Conservation (phyloP, 2,329 filamentous ascomycete species). For the Periconia sp. region DNA sequence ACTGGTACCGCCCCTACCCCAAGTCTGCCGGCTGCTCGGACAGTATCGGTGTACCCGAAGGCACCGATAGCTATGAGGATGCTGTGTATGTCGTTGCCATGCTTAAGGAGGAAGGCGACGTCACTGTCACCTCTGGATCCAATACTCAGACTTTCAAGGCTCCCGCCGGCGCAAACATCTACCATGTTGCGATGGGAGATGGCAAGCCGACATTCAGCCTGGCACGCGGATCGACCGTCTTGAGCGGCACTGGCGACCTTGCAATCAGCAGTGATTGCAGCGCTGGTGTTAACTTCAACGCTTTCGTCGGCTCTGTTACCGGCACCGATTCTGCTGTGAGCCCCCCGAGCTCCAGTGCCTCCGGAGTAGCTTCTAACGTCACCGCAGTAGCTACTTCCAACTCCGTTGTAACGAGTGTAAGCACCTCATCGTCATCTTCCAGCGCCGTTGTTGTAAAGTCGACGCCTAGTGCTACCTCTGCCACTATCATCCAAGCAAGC, state of each 20-base stretch:
- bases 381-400: not conserved
- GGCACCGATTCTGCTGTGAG: slow-evolving; percentile 11
- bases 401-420: too few relatives aligned
- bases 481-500: not conserved
- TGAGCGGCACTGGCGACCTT: slow-evolving; percentile 57
- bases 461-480: not conserved
- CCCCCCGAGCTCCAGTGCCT: not conserved
- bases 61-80: slow-evolving; percentile 57
- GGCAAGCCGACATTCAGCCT: slow-evolving; percentile 58
- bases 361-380: not conserved
- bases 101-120: slow-evolving; percentile 52
- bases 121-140: slow-evolving; percentile 55
- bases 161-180: slow-evolving; percentile 54
- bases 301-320: slow-evolving; percentile 59
- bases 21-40: slow-evolving; percentile 51
- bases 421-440: not conserved
- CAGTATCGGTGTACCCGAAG: slow-evolving; percentile 51
- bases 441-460: not conserved
- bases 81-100: slow-evolving; percentile 61
- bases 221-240: slow-evolving; percentile 48
- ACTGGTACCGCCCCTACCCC: slow-evolving; percentile 63
- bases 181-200: slow-evolving; percentile 54
- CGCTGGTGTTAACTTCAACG: slow-evolving; percentile 64
- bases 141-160: slow-evolving; percentile 54
- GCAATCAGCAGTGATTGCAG: slow-evolving; percentile 56